Evolutionary conservation across 345 rosid species (phyloP), one percentile per base, ranked within the genome.

Genomic region (Nephelium lappaceum): DNA sequence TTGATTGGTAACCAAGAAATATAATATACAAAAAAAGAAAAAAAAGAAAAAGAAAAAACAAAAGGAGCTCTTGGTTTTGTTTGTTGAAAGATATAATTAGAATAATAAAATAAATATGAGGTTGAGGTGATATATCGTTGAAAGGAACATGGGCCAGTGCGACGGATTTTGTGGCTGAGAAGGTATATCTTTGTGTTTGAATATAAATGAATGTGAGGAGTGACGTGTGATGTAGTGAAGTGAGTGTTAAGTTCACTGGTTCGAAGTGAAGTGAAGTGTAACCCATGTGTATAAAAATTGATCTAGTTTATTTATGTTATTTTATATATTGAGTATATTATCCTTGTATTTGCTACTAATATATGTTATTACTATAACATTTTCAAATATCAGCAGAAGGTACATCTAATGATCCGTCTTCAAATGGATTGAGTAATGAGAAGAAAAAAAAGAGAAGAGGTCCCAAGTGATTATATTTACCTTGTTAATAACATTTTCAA

Each of bases 181-280:
- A 58, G 63, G 12, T 16, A 51, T 55, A 5, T 55, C 0, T 19
- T 18, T 57, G 63, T 58, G 14, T 58, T 53, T 14, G 19, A 14
- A 18, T 0, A 41, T 41, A 5, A 5, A 5, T 41, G 5, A 4
- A 7, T 41, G 43, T 41, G 5, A 41, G 70, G 63, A 77, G 86
- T 65, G 75, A 81, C 75, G 84, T 76, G 85, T 61, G 81, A 79
- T 77, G 88, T 80, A 79, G 88, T 80, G 88, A 88, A 87, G 89
- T 84, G 87, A 87, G 89, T 86, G 61, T 77, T 84, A 84, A 89
- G 91, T 77, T 80, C 87, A 85, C 86, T 81, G 65, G 70, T 68
- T 66, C 18, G 9, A 45, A 6, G 9, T 58, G 21, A 58, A 49
- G 55, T 71, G 67, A 15, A 65, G 51, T 72, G 66, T 27, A 27